Percentiles rank a stretch among this genome's conserved stretches.
Evolutionary conservation across 352 stramenopile species (phyloP).

Genomic region (Globisporangium echinulatum): DNA sequence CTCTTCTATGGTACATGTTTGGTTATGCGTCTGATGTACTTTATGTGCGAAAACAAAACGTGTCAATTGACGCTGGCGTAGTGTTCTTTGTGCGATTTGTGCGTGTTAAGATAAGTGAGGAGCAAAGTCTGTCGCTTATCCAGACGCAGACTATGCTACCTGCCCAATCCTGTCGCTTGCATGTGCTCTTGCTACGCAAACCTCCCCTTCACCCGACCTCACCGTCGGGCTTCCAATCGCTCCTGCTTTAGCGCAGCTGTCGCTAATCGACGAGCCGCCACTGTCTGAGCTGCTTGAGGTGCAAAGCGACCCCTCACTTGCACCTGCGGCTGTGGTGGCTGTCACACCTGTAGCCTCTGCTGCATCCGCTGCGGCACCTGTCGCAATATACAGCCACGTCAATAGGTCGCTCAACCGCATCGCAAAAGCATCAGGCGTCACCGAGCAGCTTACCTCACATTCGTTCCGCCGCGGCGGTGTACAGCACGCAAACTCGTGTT

Average conservation of each 20-base stretch:
- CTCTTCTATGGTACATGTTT: too few species aligned
- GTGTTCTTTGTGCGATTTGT: neutral
- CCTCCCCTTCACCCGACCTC: neutral
- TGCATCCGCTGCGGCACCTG: neutral
- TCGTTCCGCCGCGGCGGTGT: too few species aligned
- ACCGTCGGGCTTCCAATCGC: neutral
- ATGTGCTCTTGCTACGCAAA: too few species aligned
- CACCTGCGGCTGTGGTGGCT: too few species aligned
- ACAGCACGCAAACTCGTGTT: too few species aligned
- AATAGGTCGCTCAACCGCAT: constrained; percentile 1
- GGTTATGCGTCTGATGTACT: neutral
- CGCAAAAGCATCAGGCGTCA: neutral
- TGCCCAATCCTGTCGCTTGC: neutral
- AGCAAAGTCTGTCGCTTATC: neutral
- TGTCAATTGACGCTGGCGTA: neutral
- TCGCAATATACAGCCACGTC: constrained; percentile 1
- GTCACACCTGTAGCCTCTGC: too few species aligned
- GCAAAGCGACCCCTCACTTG: too few species aligned
- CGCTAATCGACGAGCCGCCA: neutral
- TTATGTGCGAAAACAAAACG: neutral
- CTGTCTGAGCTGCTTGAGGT: too few species aligned
- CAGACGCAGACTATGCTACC: constrained; percentile 36
- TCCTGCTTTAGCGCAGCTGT: neutral
- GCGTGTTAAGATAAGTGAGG: neutral
- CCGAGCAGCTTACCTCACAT: too few species aligned